Base-by-base conservation (phyloP, 2,329 filamentous ascomycete genomes). In the Calonectria henricotiae region DNA sequence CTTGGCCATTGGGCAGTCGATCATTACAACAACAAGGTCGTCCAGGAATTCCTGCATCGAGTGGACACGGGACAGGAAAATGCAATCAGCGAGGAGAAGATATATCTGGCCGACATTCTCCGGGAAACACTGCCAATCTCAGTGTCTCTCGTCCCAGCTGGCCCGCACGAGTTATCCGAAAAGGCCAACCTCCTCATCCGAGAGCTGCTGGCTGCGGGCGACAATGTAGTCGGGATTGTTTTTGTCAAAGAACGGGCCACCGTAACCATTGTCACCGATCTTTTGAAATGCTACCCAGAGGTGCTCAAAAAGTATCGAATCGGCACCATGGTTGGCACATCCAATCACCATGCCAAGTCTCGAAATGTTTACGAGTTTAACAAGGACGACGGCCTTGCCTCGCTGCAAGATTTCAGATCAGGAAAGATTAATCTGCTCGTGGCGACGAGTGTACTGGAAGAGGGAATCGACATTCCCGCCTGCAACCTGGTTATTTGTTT, bases 1-100 rank as follows among this genome's bases (percentile, higher is more conserved):
- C 85, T 95, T 4, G 93, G 93, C 0, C 73, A 84, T 1, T 95
- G 92, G 91, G 92, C 92, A 1, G 87, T 88, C 0, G 91, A 95
- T 60, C 88, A 87, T 61, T 95, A 91, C 77, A 88, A 95, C 27
- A 81, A 81, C 62, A 83, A 83, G 43, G 86, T 87, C 4, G 82
- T 90, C 11, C 79, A 72, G 1, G 75, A 78, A 51, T 81, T 83
- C 63, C 67, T 82, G 2, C 30, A 70, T 62, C 75, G 74, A 49
- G 49, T 77, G 67, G 68, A 73, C 62, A 74, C 60, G 6, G 82
- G 67, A 69, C 78, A 84, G n/a, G 79, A 84, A 25, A 79, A 80
- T 0, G 87, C 86, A 83, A 81, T 83, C 3, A 79, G 82, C 11
- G 83, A 85, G 0, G 90, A 92, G 66, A 89, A 88, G 65, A 79